These are phyloP conservation scores for Lavandula angustifolia DNA, from an alignment of 257 asterid species.

Conservation along the genomic window DNA sequence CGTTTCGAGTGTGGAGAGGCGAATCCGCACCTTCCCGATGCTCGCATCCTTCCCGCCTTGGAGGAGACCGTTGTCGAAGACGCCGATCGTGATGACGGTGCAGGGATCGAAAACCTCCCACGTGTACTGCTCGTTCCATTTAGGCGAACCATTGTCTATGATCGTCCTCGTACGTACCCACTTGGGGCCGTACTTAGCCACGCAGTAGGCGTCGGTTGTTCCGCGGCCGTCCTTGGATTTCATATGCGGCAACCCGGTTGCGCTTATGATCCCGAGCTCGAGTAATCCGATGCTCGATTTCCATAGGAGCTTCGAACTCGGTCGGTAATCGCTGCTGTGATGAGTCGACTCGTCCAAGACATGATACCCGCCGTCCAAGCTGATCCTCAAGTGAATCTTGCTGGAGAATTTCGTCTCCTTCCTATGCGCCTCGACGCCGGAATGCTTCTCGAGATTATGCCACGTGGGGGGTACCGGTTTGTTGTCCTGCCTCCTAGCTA, in stretches of 20 bases:
- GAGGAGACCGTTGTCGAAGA: slow-evolving; percentile 66
- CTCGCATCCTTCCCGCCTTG: slow-evolving; percentile 57
- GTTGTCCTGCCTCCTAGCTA: slow-evolving; percentile 58
- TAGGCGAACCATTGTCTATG: slow-evolving; percentile 60
- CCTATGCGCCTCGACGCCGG: slow-evolving; percentile 50
- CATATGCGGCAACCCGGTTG: slow-evolving; percentile 60
- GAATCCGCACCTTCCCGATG: slow-evolving; percentile 81
- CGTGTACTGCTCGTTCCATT: slow-evolving; percentile 87
- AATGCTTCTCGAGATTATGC: slow-evolving; percentile 75
- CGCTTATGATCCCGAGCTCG: slow-evolving; percentile 73
- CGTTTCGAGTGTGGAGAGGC: slow-evolving; percentile 75
- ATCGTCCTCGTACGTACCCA: slow-evolving; percentile 86
- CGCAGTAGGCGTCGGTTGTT: slow-evolving; percentile 72
- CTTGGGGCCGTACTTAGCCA: slow-evolving; percentile 78
- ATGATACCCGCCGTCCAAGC: slow-evolving; percentile 88
- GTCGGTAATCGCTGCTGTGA: slow-evolving; percentile 71
- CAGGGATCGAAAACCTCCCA: slow-evolving; percentile 90
- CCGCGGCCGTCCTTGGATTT: slow-evolving; percentile 64
- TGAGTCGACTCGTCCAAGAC: slow-evolving; percentile 78
- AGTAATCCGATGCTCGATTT: slow-evolving; percentile 69
- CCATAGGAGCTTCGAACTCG: slow-evolving; percentile 70
- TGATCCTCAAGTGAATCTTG: slow-evolving; percentile 70
- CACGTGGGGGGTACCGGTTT: slow-evolving; percentile 66
- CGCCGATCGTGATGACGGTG: slow-evolving; percentile 68
- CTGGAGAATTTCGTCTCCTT: slow-evolving; percentile 69